A percentile compares a stretch with the other conserved stretches of the same genome.
These are phyloP conservation scores for Pistacia vera DNA, from an alignment of 345 rosid genomes.

Conservation along the genomic window DNA sequence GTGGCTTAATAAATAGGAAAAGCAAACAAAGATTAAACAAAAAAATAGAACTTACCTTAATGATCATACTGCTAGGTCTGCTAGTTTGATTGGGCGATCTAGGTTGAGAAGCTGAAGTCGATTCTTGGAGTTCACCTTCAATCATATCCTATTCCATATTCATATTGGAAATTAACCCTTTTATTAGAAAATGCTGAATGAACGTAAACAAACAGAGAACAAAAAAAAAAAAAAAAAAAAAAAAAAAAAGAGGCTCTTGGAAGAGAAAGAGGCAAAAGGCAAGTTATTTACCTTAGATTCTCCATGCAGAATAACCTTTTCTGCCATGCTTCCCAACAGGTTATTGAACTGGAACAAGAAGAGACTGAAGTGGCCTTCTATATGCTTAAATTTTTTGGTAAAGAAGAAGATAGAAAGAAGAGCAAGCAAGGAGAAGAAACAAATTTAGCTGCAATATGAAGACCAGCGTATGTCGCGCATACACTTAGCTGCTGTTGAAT, in stretches of 20 bases:
- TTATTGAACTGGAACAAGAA: neutral
- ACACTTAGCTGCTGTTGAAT: neutral
- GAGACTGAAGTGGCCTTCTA: neutral
- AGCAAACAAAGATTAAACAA: neutral
- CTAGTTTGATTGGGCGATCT: constrained; percentile 29
- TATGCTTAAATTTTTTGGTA: neutral
- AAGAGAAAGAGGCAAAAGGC: neutral
- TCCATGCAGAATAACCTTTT: constrained; percentile 14
- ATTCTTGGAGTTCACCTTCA: constrained; percentile 27
- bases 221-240: neutral
- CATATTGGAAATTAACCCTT: neutral
- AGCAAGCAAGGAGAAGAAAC: neutral
- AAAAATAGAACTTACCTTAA: constrained; percentile 34
- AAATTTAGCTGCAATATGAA: constrained; percentile 1
- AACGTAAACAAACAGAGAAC: neutral
- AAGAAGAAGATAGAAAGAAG: neutral
- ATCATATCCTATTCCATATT: constrained; percentile 15
- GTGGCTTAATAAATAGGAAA: no score
- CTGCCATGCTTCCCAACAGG: constrained; percentile 23
- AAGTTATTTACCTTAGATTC: constrained; percentile 24
- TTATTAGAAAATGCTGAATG: neutral
- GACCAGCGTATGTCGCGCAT: neutral
- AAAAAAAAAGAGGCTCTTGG: no score
- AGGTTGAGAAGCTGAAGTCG: constrained; percentile 20
- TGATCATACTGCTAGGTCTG: constrained; percentile 55